Evolutionary conservation across 1,284 basidiomycete genomes (phyloP).

Genomic region (Termitomyces sp.): DNA sequence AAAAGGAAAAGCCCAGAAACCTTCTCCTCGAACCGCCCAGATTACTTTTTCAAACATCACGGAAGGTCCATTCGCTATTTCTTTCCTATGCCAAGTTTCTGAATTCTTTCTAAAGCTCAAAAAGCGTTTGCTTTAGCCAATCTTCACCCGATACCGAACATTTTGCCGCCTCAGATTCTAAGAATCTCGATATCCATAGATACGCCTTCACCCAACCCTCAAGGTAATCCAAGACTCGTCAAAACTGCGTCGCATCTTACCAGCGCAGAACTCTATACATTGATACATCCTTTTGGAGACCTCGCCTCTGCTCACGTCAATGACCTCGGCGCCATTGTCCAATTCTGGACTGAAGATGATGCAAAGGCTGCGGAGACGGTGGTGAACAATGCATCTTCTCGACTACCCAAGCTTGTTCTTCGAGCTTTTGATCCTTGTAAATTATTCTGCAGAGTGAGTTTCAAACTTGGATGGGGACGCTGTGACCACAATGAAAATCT

Average conservation of each 20-base stretch:
- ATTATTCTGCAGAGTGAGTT: slow-evolving; percentile 15
- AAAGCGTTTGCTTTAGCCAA: neutral
- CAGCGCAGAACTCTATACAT: slow-evolving; percentile 13
- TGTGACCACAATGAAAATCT: neutral
- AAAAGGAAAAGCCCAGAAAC: neutral
- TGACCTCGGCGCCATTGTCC: slow-evolving; percentile 16
- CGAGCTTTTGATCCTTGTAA: slow-evolving; percentile 16
- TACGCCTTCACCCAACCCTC: neutral
- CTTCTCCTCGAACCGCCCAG: neutral
- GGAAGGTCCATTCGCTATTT: neutral
- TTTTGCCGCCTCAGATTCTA: neutral
- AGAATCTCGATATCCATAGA: neutral
- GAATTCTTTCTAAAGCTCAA: neutral
- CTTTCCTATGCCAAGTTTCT: too few species aligned
- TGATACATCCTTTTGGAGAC: slow-evolving; percentile 19
- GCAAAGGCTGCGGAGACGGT: slow-evolving; percentile 14
- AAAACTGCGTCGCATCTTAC: neutral
- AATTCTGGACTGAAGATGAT: slow-evolving; percentile 20
- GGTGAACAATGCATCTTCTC: slow-evolving; percentile 1
- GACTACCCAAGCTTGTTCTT: slow-evolving; percentile 4
- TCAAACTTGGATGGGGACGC: neutral
- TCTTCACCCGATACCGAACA: neutral
- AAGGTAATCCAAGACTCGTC: neutral
- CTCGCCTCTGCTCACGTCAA: slow-evolving; percentile 15
- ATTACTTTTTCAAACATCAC: neutral